A percentile compares a stretch with the other conserved stretches of the same genome.
Conservation (phyloP, 148 eudicot species). For the Hydrangea macrophylla region DNA sequence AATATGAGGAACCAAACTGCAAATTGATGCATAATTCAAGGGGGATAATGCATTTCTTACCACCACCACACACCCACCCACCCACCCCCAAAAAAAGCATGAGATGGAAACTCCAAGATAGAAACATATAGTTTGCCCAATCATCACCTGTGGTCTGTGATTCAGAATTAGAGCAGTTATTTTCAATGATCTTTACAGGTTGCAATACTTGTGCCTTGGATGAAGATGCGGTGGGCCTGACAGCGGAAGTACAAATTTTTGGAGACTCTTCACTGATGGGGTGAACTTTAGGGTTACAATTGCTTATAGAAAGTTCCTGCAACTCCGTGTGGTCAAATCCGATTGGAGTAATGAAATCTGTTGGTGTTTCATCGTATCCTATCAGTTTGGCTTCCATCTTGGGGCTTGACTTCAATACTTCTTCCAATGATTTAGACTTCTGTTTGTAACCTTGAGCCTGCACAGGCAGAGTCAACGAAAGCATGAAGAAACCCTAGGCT, state of each 20-base stretch:
- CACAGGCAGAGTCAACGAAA: constrained; percentile 18
- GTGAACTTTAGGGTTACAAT: constrained; percentile 19
- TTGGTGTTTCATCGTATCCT: constrained; percentile 77
- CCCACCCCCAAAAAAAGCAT: no score
- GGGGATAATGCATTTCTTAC: no score
- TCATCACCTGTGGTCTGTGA: constrained; percentile 30
- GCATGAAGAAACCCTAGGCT: constrained; percentile 2
- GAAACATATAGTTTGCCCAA: not conserved
- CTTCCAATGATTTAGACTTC: constrained; percentile 62
- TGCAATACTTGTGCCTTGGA: constrained; percentile 16
- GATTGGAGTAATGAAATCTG: constrained; percentile 29
- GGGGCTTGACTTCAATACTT: constrained; percentile 44
- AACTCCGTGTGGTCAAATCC: constrained; percentile 23
- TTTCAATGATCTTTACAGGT: constrained; percentile 14
- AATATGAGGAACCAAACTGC: no score
- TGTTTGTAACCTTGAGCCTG: constrained; percentile 75
- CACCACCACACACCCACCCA: no score
- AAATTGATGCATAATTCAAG: no score
- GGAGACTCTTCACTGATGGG: constrained; percentile 11
- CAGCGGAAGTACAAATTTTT: not conserved
- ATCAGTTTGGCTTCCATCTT: constrained; percentile 64
- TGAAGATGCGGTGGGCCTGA: constrained; percentile 22
- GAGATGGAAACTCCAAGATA: not conserved
- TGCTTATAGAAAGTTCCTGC: constrained; percentile 32
- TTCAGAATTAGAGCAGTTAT: constrained; percentile 6